Evolutionary conservation across 345 rosid species (phyloP).

Genomic region (Populus tremula): DNA sequence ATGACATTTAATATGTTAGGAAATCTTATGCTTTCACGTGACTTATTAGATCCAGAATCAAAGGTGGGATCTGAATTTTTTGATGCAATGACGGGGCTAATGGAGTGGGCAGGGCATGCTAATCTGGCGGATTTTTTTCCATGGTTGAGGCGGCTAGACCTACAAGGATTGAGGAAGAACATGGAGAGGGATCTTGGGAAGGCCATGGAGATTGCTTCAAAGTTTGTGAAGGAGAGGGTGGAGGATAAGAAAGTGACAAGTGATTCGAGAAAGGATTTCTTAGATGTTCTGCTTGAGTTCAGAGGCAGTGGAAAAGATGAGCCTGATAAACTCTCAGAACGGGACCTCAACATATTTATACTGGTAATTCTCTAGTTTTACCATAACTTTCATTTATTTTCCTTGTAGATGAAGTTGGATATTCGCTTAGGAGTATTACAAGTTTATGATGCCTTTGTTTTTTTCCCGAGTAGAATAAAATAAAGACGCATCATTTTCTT

Average conservation of each 20-base stretch:
- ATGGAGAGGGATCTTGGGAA: constrained; percentile 49
- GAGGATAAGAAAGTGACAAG: constrained; percentile 13
- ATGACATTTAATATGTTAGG: constrained; percentile 46
- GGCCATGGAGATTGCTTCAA: constrained; percentile 42
- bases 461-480: too few relatives aligned
- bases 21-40: constrained; percentile 55
- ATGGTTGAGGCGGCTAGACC: constrained; percentile 44
- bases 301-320: constrained; percentile 49
- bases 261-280: constrained; percentile 36
- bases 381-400: background rate
- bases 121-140: constrained; percentile 49
- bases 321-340: constrained; percentile 33
- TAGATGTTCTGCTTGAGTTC: constrained; percentile 53
- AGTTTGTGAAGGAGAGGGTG: constrained; percentile 40
- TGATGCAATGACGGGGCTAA: constrained; percentile 25
- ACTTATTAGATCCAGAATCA: constrained; percentile 41
- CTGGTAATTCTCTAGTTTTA: constrained; percentile 28
- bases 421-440: too few relatives aligned
- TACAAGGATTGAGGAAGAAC: constrained; percentile 47
- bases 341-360: constrained; percentile 39
- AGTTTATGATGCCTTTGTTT: background rate
- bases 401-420: background rate
- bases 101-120: constrained; percentile 38
- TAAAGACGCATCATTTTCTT: too few relatives aligned
- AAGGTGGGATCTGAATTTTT: constrained; percentile 34